Evolutionary conservation across 257 asterid genomes (phyloP).

Genomic region (Eustoma russellianum): DNA sequence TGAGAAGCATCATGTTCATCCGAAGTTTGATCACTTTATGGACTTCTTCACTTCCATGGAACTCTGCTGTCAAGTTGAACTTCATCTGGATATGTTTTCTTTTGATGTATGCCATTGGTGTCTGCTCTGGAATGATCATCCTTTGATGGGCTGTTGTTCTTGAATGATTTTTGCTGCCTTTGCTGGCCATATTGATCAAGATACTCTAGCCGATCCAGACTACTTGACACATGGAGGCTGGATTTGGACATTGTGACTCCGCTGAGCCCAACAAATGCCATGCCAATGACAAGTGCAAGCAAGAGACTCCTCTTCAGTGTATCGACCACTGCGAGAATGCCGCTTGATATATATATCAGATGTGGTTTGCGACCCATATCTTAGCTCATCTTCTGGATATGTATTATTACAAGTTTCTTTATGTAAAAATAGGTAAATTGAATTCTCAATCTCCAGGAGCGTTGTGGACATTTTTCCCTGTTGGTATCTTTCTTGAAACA

Average conservation of each 20-base stretch:
- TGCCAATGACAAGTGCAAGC: too few species aligned
- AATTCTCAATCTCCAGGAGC: too few species aligned
- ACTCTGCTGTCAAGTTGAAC: constrained; percentile 11
- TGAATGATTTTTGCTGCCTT: constrained; percentile 7
- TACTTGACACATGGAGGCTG: too few species aligned
- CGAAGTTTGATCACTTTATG: constrained; percentile 5
- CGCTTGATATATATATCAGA: constrained; percentile 1
- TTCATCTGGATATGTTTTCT: constrained; percentile 2
- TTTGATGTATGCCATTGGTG: constrained; percentile 2
- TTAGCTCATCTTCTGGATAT: not conserved
- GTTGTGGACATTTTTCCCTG: too few species aligned
- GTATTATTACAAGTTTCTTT: too few species aligned
- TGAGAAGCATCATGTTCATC: constrained; percentile 7
- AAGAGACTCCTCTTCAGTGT: too few species aligned
- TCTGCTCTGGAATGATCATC: constrained; percentile 7
- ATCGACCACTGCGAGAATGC: too few species aligned
- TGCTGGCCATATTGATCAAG: constrained; percentile 5
- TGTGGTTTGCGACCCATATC: constrained; percentile 1
- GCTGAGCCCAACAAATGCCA: too few species aligned
- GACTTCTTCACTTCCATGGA: not conserved
- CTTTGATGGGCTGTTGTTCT: not conserved
- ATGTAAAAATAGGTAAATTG: too few species aligned
- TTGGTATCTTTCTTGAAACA: too few species aligned
- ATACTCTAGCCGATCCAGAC: not conserved
- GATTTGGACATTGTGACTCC: too few species aligned